Base-by-base conservation (phyloP, 441 rosid species). In the Bruguiera hainesii region DNA sequence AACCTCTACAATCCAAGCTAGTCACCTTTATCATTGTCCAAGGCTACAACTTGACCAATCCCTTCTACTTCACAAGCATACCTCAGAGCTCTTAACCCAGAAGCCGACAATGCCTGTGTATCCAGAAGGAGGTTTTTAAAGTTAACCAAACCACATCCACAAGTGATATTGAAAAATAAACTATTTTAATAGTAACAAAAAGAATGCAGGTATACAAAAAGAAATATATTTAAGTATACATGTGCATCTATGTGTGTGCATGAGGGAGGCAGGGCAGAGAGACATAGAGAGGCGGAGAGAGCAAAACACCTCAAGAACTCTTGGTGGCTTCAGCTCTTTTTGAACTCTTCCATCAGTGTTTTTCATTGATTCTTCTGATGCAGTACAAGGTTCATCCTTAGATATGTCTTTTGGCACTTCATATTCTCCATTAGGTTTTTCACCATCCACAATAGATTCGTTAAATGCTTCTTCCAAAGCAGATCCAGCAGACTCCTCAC, bases 51-150 rank as follows among this genome's bases (percentile, higher is more conserved):
- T 81, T 88, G 90, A 77, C 96, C 90, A 70, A 94, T 83, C 72
- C 89, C 98, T 76, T 88, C 97, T 35, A 94, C 81, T 80, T 94
- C 99, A 70, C 84, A 85, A 64, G 94, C 97, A 79, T 94, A 94
- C 81, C 99, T 88, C 51, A 90, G 78, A 71, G 98, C 94, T 74
- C 99, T 83, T 70, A 94, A 76, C 63, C 99, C 99, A 6, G 99
- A 94, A 71, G 98, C 99, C 29, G 99, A 89, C 72, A 95, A 63
- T 18, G 99, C 99, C 99, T 95, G 72, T 6, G 64, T 23, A 63
- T 65, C 59, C 53, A 75, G 64, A 61, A 64, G 48, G 28, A 78
- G 67, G 53, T 52, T 28, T 59, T 64, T 30, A 31, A 42, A 13
- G 16, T 42, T 42, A 42, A 42, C 16, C n/a, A 66, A 28, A 65